These are phyloP conservation scores for Neonectria ditissima DNA, from an alignment of 2,329 filamentous ascomycete genomes.

Conservation along the genomic window DNA sequence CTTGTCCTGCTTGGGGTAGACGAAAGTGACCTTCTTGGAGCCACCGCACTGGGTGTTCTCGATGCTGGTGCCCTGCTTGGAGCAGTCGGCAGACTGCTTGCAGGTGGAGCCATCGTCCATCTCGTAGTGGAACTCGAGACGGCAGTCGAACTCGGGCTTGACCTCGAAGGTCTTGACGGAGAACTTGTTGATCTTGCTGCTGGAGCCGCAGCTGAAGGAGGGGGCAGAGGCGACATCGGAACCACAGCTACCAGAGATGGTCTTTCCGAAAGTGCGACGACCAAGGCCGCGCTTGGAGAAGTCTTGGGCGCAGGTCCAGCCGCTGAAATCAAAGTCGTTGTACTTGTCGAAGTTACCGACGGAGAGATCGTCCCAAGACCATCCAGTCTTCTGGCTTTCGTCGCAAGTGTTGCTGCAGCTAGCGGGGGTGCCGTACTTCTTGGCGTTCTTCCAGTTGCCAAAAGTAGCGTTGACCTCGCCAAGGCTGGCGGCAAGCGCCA, in stretches of 20 bases:
- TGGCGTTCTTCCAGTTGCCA: constrained; percentile 45
- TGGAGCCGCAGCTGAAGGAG: constrained; percentile 63
- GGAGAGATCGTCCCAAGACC: constrained; percentile 75
- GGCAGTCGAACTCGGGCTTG: constrained; percentile 78
- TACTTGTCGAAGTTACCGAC: constrained; percentile 73
- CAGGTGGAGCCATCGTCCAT: constrained; percentile 87
- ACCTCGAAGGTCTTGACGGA: constrained; percentile 82
- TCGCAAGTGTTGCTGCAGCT: constrained; percentile 85
- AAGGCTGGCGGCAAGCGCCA: constrained; percentile 64
- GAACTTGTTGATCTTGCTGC: constrained; percentile 65
- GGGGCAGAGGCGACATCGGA: constrained; percentile 62
- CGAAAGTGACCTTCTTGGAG: constrained; percentile 82
- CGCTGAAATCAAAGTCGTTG: constrained; percentile 78
- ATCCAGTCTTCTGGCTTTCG: constrained; percentile 75
- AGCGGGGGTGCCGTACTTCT: constrained; percentile 72
- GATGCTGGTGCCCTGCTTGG: constrained; percentile 74
- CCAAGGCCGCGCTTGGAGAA: constrained; percentile 68
- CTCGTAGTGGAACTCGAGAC: constrained; percentile 86
- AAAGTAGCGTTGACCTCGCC: constrained; percentile 61
- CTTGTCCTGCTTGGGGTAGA: constrained; percentile 70
- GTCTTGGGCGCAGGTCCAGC: constrained; percentile 75
- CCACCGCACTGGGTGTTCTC: constrained; percentile 93
- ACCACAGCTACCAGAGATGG: constrained; percentile 68
- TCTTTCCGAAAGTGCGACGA: constrained; percentile 67
- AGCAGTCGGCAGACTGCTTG: constrained; percentile 81